A percentile compares a stretch with the other conserved stretches of the same genome.
These are phyloP conservation scores for Rhizopogon rudus DNA, from an alignment of 768 basidiomycete genomes.

Conservation along the genomic window DNA sequence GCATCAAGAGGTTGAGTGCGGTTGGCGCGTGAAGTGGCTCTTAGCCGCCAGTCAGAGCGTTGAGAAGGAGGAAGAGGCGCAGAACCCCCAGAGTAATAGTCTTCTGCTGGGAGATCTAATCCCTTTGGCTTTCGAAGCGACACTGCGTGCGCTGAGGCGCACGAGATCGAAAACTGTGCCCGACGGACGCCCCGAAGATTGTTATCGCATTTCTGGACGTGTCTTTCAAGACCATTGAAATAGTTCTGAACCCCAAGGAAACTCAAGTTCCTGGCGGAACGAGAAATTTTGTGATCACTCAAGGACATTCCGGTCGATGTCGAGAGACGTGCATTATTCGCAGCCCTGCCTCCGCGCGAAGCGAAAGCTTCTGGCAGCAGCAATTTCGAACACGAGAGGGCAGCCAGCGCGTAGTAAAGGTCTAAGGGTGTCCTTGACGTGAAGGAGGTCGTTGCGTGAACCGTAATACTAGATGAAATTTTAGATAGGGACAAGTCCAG, in stretches of 20 bases:
- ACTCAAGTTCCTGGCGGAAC: slow-evolving; percentile 9
- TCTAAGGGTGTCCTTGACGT: neutral
- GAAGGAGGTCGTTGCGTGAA: neutral
- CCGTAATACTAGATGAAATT: neutral
- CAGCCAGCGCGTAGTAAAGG: neutral
- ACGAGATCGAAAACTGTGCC: slow-evolving; percentile 15
- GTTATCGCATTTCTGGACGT: neutral
- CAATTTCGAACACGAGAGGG: neutral
- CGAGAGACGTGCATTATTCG: neutral
- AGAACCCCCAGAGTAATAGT: slow-evolving; percentile 24
- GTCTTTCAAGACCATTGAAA: slow-evolving; percentile 17
- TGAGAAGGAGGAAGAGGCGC: slow-evolving; percentile 19
- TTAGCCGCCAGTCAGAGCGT: slow-evolving; percentile 60
- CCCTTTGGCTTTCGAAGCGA: slow-evolving; percentile 11
- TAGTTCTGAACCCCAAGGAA: slow-evolving; percentile 28
- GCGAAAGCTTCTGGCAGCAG: neutral
- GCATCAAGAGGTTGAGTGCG: slow-evolving; percentile 10
- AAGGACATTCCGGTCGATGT: neutral
- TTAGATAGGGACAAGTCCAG: neutral
- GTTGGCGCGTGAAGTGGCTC: slow-evolving; percentile 42
- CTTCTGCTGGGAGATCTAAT: slow-evolving; percentile 20
- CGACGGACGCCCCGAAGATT: neutral
- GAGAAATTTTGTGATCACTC: neutral
- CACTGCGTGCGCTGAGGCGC: neutral
- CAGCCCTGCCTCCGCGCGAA: too few relatives aligned